Conservation (phyloP, 129 eudicot species). For the Flaveria brownii region DNA sequence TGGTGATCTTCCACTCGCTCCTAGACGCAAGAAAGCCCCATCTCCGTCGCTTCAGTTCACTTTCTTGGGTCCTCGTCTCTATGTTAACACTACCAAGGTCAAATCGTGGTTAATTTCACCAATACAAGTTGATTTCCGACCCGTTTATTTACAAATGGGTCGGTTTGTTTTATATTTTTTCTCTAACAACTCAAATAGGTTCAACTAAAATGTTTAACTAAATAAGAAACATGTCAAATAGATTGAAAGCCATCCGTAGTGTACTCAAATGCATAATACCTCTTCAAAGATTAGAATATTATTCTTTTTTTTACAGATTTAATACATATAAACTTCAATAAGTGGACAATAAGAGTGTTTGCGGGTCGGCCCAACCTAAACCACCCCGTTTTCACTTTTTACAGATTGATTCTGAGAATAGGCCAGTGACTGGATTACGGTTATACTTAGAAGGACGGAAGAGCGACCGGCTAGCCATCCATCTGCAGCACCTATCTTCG, state of each 20-base stretch:
- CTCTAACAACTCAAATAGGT: neutral
- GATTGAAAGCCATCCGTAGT: neutral
- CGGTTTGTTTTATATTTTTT: neutral
- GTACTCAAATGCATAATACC: too few species aligned
- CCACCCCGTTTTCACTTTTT: slow-evolving; percentile 12
- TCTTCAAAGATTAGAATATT: too few species aligned
- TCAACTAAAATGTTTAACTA: neutral
- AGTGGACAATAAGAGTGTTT: neutral
- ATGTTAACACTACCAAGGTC: slow-evolving; percentile 82
- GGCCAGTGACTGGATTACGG: slow-evolving; percentile 93
- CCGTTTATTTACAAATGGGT: neutral
- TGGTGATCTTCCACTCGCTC: slow-evolving; percentile 86
- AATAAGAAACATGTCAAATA: neutral
- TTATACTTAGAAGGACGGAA: slow-evolving; percentile 86
- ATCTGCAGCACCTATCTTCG: slow-evolving; percentile 86
- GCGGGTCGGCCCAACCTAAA: neutral
- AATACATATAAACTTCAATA: neutral
- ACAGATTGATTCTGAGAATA: slow-evolving; percentile 82
- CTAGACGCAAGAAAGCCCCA: slow-evolving; percentile 71
- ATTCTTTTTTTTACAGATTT: too few species aligned
- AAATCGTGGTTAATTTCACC: slow-evolving; percentile 14
- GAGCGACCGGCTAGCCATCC: slow-evolving; percentile 90
- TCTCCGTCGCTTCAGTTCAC: slow-evolving; percentile 87
- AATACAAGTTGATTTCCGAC: neutral
- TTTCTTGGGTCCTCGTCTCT: slow-evolving; percentile 84